A percentile compares a stretch with the other conserved stretches of the same genome.
phyloP scores from a whole-genome alignment of 2,329 filamentous ascomycete species.

The Apiospora hydei region DNA sequence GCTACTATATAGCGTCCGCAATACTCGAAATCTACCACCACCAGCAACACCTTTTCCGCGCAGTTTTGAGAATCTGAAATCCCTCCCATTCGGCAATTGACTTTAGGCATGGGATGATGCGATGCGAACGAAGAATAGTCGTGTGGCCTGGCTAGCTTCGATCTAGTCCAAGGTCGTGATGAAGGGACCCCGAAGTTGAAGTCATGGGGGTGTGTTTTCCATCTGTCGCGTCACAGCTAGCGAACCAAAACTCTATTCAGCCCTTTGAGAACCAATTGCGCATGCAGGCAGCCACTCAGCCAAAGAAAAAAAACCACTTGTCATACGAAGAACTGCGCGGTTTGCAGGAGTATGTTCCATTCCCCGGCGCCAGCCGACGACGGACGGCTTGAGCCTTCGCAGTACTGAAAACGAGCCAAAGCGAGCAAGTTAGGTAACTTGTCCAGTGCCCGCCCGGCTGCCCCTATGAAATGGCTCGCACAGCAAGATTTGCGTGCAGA shows the following conservation, averaged over 20 bases:
- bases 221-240: constrained; percentile 21
- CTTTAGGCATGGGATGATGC: background rate
- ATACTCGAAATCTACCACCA: background rate
- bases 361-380: background rate
- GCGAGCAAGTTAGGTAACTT: background rate
- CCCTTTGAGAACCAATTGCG: background rate
- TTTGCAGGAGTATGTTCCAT: background rate
- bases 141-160: constrained; percentile 1
- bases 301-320: constrained; percentile 30
- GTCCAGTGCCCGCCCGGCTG: background rate
- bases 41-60: background rate
- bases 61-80: background rate
- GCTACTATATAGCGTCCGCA: background rate
- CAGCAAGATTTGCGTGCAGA: background rate
- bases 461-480: background rate
- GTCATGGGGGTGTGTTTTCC: constrained; percentile 17
- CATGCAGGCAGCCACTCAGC: constrained; percentile 29
- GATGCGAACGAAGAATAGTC: background rate
- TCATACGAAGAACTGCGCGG: background rate
- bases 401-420: background rate
- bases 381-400: constrained; percentile 11
- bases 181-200: background rate
- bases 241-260: constrained; percentile 1
- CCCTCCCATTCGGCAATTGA: background rate
- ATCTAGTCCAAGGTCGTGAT: background rate